Evolutionary conservation across 176 grass and related monocot species (phyloP).

Genomic region (Raddia guianensis): DNA sequence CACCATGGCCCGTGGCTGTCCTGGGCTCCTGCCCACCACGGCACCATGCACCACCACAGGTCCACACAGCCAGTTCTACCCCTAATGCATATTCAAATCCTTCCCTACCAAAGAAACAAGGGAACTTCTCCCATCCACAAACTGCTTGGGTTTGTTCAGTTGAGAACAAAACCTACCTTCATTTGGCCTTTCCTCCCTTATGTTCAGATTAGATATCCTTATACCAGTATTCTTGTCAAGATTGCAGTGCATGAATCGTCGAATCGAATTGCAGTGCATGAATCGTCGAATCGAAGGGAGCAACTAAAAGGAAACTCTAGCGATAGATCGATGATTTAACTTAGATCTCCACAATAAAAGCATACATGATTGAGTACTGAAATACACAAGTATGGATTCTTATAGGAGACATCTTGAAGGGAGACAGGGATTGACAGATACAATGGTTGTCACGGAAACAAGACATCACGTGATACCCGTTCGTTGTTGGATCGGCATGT

Average conservation of each 20-base stretch:
- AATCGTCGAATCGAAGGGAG: background rate
- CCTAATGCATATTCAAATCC: constrained; percentile 12
- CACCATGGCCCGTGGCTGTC: background rate
- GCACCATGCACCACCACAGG: background rate
- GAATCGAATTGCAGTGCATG: background rate
- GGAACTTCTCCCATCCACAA: background rate
- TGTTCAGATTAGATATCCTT: background rate
- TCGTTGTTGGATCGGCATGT: constrained; percentile 14
- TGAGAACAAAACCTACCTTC: background rate
- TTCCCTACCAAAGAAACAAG: background rate
- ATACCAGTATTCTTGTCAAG: background rate
- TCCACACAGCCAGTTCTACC: constrained; percentile 7
- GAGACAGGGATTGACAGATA: constrained; percentile 30
- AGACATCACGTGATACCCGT: constrained; percentile 18
- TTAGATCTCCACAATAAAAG: constrained; percentile 41
- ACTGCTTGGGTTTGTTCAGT: background rate
- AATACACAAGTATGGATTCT: constrained; percentile 39
- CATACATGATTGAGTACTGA: constrained; percentile 22
- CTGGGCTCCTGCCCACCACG: background rate
- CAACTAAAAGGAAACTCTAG: background rate
- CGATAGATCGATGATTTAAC: constrained; percentile 32
- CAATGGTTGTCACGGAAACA: constrained; percentile 23
- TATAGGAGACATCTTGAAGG: constrained; percentile 17
- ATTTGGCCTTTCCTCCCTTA: background rate
- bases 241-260: background rate